Evolutionary conservation across 768 basidiomycete species (phyloP).

Genomic region (Russula abietina): DNA sequence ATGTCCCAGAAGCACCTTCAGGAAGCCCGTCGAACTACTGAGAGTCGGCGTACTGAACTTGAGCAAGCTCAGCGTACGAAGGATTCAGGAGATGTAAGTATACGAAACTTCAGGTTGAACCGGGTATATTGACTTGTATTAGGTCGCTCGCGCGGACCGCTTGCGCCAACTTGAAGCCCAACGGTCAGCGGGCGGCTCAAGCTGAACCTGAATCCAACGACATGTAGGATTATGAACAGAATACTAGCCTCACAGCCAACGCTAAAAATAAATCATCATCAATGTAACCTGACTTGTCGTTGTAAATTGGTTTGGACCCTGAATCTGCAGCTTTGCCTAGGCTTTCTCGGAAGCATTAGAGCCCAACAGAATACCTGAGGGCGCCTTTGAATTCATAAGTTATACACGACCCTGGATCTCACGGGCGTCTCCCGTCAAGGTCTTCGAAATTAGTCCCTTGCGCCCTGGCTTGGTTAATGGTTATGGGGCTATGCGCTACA

Average conservation of each 20-base stretch:
- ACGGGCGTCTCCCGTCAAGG: not conserved
- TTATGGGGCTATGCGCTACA: not conserved
- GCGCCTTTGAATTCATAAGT: not conserved
- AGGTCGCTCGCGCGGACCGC: constrained; percentile 3
- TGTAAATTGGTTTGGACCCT: not conserved
- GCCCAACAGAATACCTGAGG: no score
- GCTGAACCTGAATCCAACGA: not conserved
- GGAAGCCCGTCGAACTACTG: constrained; percentile 27
- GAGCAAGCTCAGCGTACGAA: constrained; percentile 29
- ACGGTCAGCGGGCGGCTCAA: not conserved
- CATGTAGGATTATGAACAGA: not conserved
- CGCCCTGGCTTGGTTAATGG: not conserved
- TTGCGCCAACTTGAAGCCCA: not conserved
- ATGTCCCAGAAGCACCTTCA: constrained; percentile 29
- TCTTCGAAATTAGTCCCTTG: not conserved
- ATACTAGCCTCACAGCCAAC: not conserved
- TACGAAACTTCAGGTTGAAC: no score
- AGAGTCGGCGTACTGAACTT: constrained; percentile 27
- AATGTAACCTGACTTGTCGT: not conserved
- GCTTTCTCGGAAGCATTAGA: not conserved
- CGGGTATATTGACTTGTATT: not conserved
- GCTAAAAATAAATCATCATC: not conserved
- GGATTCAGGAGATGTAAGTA: constrained; percentile 30
- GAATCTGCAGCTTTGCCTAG: not conserved
- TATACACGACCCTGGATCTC: not conserved